Conservation (phyloP, 2,329 filamentous ascomycete genomes). For the Claviceps citrina region DNA sequence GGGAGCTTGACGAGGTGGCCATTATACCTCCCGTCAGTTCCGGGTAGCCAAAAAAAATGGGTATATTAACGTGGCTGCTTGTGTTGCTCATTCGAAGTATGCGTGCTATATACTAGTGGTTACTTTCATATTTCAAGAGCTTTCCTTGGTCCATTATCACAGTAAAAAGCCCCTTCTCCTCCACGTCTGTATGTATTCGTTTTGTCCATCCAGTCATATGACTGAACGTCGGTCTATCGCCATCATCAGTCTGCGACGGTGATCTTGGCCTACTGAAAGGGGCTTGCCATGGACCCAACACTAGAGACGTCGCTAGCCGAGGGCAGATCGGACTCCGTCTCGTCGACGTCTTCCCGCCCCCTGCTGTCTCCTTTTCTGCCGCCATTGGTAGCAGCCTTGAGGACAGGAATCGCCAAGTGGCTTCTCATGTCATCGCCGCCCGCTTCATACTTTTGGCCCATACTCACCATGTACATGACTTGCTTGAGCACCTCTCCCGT, state of each 20-base stretch:
- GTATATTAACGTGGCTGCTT: too few relatives aligned
- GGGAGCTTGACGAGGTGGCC: constrained; percentile 67
- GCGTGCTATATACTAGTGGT: neutral
- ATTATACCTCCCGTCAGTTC: constrained; percentile 83
- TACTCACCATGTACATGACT: constrained; percentile 49
- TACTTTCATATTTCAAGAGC: neutral
- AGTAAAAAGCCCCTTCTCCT: too few relatives aligned
- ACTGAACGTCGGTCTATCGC: neutral
- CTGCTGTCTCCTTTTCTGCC: constrained; percentile 14
- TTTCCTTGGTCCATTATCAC: too few relatives aligned
- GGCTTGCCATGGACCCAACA: constrained; percentile 20
- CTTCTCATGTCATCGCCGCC: constrained; percentile 13
- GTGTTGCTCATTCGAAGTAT: neutral
- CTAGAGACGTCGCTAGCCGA: constrained; percentile 24
- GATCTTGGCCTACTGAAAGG: constrained; percentile 7
- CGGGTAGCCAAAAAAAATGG: constrained; percentile 33
- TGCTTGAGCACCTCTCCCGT: constrained; percentile 64
- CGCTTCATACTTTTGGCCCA: constrained; percentile 17
- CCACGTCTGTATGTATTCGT: neutral
- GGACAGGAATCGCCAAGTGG: constrained; percentile 19
- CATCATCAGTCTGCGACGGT: neutral
- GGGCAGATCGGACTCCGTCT: constrained; percentile 21
- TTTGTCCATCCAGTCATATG: neutral
- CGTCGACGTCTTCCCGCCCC: constrained; percentile 16
- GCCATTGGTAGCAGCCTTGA: constrained; percentile 16